Percentiles rank a stretch among this genome's conserved stretches.
Conservation (phyloP, 2,329 filamentous ascomycete genomes). For the Ceratocystis harringtonii region DNA sequence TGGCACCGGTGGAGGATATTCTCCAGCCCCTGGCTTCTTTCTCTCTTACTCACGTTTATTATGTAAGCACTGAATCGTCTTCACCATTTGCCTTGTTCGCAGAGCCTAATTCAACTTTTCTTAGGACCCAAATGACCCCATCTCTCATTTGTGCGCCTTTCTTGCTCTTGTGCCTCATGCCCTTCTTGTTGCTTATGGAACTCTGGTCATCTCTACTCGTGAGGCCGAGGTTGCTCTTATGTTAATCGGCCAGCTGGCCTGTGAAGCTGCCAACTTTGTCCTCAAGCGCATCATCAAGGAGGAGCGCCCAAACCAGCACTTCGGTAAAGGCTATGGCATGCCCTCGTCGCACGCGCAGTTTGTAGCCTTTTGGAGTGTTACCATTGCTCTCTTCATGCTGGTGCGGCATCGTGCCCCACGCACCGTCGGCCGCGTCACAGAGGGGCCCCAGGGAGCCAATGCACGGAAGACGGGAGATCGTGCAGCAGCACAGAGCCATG, state of each 20-base stretch:
- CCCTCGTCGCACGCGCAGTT: slow-evolving; percentile 90
- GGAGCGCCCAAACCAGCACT: slow-evolving; percentile 67
- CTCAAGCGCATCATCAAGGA: slow-evolving; percentile 88
- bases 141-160: slow-evolving; percentile 84
- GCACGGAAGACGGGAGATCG: neutral
- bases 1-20: slow-evolving; percentile 6
- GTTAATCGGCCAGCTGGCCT: slow-evolving; percentile 81
- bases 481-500: neutral
- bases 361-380: slow-evolving; percentile 78
- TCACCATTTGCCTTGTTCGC: slow-evolving; percentile 4
- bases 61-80: slow-evolving; percentile 39
- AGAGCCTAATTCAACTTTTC: neutral
- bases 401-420: slow-evolving; percentile 44
- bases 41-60: slow-evolving; percentile 90
- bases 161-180: slow-evolving; percentile 88
- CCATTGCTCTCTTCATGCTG: slow-evolving; percentile 69
- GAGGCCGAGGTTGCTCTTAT: slow-evolving; percentile 81
- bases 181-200: slow-evolving; percentile 77
- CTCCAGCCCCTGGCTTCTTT: slow-evolving; percentile 59
- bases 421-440: neutral
- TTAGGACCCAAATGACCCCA: slow-evolving; percentile 62
- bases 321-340: slow-evolving; percentile 96
- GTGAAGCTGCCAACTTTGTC: slow-evolving; percentile 78
- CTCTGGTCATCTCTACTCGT: slow-evolving; percentile 78
- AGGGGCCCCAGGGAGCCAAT: neutral